Evolutionary conservation across 2,329 filamentous ascomycete species (phyloP).

Genomic region (Sarocladiaceae sp.): DNA sequence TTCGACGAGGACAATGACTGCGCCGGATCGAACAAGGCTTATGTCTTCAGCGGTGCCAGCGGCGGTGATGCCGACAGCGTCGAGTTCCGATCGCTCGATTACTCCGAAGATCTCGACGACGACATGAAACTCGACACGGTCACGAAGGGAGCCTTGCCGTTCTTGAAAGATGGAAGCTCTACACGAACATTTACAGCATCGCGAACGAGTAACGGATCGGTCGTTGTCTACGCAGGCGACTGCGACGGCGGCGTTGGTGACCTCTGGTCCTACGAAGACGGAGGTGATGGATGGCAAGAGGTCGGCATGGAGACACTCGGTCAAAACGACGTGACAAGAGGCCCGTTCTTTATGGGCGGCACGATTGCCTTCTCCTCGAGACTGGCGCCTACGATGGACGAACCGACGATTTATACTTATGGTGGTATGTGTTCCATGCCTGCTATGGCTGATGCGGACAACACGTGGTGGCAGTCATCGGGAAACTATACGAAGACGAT

Average conservation of each 20-base stretch:
- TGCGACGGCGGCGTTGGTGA: slow-evolving; percentile 53
- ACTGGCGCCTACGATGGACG: slow-evolving; percentile 46
- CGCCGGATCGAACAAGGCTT: slow-evolving; percentile 49
- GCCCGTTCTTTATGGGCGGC: slow-evolving; percentile 48
- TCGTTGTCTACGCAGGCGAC: slow-evolving; percentile 71
- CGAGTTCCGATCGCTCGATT: slow-evolving; percentile 61
- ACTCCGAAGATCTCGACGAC: slow-evolving; percentile 52
- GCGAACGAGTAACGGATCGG: slow-evolving; percentile 61
- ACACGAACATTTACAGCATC: slow-evolving; percentile 62
- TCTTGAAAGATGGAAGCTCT: slow-evolving; percentile 43
- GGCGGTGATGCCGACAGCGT: slow-evolving; percentile 26
- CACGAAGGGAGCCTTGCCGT: slow-evolving; percentile 53
- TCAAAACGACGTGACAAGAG: slow-evolving; percentile 19
- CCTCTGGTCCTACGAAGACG: slow-evolving; percentile 65
- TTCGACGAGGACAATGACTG: slow-evolving; percentile 35
- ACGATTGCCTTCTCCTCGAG: slow-evolving; percentile 65
- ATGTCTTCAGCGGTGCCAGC: slow-evolving; percentile 49
- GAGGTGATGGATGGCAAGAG: slow-evolving; percentile 28
- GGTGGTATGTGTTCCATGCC: slow-evolving; percentile 80
- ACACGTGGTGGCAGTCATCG: slow-evolving; percentile 56
- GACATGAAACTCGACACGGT: slow-evolving; percentile 45
- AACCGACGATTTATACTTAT: slow-evolving; percentile 66
- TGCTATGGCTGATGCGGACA: slow-evolving; percentile 7
- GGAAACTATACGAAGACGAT: slow-evolving; percentile 80
- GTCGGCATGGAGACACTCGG: slow-evolving; percentile 14